phyloP scores from a whole-genome alignment of 2,329 filamentous ascomycete genomes.

The Diaporthe sp. region DNA sequence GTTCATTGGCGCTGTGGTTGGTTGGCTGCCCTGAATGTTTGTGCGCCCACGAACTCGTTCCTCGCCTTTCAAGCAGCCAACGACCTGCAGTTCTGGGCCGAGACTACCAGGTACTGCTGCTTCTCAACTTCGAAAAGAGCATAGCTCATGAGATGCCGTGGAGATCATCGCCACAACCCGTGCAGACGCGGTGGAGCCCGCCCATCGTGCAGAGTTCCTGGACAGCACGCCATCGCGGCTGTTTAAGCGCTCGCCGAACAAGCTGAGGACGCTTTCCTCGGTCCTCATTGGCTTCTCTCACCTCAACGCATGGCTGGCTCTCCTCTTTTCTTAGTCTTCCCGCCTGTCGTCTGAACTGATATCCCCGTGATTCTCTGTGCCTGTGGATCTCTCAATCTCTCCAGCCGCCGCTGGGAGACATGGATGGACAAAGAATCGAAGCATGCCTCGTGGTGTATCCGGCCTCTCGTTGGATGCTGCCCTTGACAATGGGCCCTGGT shows the following conservation, averaged over 20 bases:
- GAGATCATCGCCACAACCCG: slow-evolving; percentile 8
- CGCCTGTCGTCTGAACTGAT: neutral
- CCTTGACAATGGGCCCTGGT: slow-evolving; percentile 9
- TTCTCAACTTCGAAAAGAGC: neutral
- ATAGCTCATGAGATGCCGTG: slow-evolving; percentile 4
- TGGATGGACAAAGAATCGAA: slow-evolving; percentile 5
- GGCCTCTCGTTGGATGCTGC: slow-evolving; percentile 26
- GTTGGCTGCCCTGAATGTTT: neutral
- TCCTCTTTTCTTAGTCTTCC: slow-evolving; percentile 12
- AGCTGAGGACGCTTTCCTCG: neutral
- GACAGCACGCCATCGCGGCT: slow-evolving; percentile 32
- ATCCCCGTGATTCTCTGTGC: neutral
- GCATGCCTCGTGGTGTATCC: slow-evolving; percentile 8
- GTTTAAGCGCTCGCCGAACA: slow-evolving; percentile 25
- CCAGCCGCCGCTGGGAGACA: slow-evolving; percentile 19
- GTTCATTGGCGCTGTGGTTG: neutral
- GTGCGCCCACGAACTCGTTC: neutral
- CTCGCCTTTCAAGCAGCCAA: neutral
- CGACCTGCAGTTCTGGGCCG: neutral
- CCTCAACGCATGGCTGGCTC: neutral
- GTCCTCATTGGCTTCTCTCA: slow-evolving; percentile 1
- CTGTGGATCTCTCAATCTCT: slow-evolving; percentile 28
- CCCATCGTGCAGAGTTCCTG: neutral
- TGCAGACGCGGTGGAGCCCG: slow-evolving; percentile 20
- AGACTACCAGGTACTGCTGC: neutral